phyloP scores from a whole-genome alignment of 2,329 filamentous ascomycete species.

The Aspergillus ibericus region DNA sequence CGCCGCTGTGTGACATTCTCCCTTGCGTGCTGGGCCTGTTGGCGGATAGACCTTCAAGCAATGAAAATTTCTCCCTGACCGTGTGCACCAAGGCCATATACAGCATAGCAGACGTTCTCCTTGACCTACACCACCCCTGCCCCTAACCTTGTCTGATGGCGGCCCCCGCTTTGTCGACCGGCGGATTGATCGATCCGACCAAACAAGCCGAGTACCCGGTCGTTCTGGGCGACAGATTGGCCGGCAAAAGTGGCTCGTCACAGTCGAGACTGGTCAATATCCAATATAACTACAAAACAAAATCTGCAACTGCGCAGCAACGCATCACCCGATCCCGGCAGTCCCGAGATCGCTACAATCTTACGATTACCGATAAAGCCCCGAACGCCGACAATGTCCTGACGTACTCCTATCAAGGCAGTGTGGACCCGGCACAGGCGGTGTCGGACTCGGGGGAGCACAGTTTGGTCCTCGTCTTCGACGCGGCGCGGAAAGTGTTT shows the following conservation, averaged over 20 bases:
- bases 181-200: conserved; percentile 44
- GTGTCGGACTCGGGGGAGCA: conserved; percentile 30
- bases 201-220: conserved; percentile 50
- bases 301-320: conserved; percentile 40
- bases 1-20: conserved; percentile 20
- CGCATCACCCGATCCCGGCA: conserved; percentile 37
- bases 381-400: conserved; percentile 39
- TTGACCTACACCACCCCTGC: conserved; percentile 2
- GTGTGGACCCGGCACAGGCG: conserved; percentile 37
- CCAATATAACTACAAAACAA: conserved; percentile 50
- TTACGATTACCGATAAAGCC: conserved; percentile 44
- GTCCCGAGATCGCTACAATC: conserved; percentile 40
- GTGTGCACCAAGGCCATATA: conserved; percentile 8
- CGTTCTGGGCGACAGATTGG: conserved; percentile 45
- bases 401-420: conserved; percentile 43
- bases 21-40: conserved; percentile 19
- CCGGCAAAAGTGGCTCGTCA: conserved; percentile 27
- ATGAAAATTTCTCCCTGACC: conserved; percentile 13
- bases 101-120: conserved; percentile 5
- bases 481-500: conserved; percentile 71
- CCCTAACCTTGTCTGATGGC: conserved; percentile 28
- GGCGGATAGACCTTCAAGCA: conserved; percentile 7
- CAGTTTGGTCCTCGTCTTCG: conserved; percentile 66
- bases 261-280: conserved; percentile 39
- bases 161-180: conserved; percentile 32